Percentiles rank a stretch among this genome's conserved stretches.
phyloP scores from a whole-genome alignment of 2,329 filamentous ascomycete species.

The Sporothrix mexicana region DNA sequence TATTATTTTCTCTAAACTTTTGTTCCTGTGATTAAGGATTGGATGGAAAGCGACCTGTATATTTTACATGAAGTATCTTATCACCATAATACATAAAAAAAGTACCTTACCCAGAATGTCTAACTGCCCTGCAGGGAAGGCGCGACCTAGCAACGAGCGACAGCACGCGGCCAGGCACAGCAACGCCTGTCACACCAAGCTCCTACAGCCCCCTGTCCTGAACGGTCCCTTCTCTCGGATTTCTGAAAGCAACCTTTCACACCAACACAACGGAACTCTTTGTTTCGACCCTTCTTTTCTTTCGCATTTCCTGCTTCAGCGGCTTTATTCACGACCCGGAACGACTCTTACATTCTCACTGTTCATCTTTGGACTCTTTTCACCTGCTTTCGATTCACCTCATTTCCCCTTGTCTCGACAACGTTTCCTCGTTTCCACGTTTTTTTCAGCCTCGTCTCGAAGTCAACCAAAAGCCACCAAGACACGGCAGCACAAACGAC shows the following conservation, averaged over 20 bases:
- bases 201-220: conserved; percentile 4
- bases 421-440: neutral
- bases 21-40: neutral
- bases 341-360: neutral
- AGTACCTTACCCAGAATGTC: neutral
- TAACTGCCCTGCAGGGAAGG: conserved; percentile 10
- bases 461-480: neutral
- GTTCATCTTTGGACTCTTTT: neutral
- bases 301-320: neutral
- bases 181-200: conserved; percentile 2
- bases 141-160: conserved; percentile 21
- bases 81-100: neutral
- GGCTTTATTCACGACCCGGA: neutral
- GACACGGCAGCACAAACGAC: neutral
- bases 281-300: neutral
- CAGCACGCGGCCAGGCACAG: conserved; percentile 22
- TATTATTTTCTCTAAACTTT: neutral
- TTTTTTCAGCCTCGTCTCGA: neutral
- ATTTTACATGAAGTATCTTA: neutral
- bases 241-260: conserved; percentile 11
- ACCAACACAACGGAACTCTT: conserved; percentile 6
- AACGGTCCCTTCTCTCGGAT: neutral
- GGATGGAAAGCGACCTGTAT: neutral
- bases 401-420: conserved; percentile 8
- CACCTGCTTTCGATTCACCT: neutral